These are phyloP conservation scores for Didymellaceae sp. DNA, from an alignment of 2,329 filamentous ascomycete genomes.

Conservation along the genomic window DNA sequence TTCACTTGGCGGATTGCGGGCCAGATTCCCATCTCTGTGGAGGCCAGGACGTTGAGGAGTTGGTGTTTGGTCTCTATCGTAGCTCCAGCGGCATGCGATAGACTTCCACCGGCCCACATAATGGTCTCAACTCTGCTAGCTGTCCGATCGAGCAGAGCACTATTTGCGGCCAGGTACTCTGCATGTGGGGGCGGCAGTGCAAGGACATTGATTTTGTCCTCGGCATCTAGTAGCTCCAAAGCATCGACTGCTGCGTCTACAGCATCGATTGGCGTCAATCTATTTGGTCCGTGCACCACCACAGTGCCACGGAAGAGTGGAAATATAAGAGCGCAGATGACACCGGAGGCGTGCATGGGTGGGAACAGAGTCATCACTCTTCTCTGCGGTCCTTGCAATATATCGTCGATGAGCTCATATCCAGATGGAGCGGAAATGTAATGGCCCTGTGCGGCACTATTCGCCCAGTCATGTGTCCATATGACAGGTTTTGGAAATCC, in stretches of 20 bases:
- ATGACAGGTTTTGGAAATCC: background rate
- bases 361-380: background rate
- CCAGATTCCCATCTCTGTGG: background rate
- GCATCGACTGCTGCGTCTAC: background rate
- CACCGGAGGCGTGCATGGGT: background rate
- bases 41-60: background rate
- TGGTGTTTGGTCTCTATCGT: background rate
- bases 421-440: background rate
- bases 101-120: background rate
- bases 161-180: background rate
- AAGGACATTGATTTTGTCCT: background rate
- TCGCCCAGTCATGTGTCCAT: background rate
- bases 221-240: background rate
- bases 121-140: background rate
- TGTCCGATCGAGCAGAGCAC: background rate
- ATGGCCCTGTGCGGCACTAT: background rate
- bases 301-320: background rate
- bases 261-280: background rate
- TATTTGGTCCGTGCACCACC: background rate
- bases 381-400: background rate
- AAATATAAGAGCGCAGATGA: background rate
- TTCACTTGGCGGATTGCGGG: background rate
- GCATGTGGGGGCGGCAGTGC: background rate
- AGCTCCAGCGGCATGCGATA: background rate
- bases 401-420: background rate